These are phyloP conservation scores for Hortiboletus rubellus DNA, from an alignment of 1,284 basidiomycete species.

Conservation along the genomic window DNA sequence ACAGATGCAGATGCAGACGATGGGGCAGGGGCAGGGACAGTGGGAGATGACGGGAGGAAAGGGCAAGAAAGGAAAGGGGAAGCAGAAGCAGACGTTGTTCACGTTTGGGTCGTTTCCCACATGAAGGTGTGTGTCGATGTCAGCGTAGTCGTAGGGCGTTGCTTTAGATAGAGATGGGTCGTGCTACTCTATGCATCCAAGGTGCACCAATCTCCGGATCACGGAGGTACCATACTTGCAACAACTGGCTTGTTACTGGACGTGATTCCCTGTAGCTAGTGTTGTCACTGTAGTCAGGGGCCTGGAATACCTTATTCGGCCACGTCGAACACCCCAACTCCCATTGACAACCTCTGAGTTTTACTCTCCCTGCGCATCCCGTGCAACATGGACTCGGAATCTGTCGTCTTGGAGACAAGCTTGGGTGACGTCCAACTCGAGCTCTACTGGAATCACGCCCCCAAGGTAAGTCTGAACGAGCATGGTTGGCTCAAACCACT, in stretches of 20 bases:
- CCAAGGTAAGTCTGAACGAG: constrained; percentile 55
- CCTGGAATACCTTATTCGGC: constrained; percentile 1
- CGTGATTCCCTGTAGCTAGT: too few relatives aligned
- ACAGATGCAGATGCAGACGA: background rate
- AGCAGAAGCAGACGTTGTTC: constrained; percentile 83
- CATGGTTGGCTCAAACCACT: background rate
- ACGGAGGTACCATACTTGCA: background rate
- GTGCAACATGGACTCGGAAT: constrained; percentile 50
- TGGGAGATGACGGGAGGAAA: constrained; percentile 36
- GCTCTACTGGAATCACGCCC: constrained; percentile 89
- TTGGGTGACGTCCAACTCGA: constrained; percentile 88
- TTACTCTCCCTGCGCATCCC: too few relatives aligned
- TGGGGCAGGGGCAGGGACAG: background rate
- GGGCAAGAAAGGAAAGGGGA: constrained; percentile 79
- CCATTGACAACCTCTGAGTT: background rate
- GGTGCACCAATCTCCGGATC: background rate
- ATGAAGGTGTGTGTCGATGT: constrained; percentile 24
- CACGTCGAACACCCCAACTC: background rate
- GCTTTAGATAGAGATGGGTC: background rate
- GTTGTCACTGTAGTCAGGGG: background rate
- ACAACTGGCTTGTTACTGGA: too few relatives aligned
- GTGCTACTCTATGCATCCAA: background rate
- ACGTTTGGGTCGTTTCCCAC: constrained; percentile 64
- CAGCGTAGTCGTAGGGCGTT: background rate
- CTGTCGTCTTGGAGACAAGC: constrained; percentile 82